phyloP scores from a whole-genome alignment of 352 stramenopile species.

The Globisporangium iwayamae region DNA sequence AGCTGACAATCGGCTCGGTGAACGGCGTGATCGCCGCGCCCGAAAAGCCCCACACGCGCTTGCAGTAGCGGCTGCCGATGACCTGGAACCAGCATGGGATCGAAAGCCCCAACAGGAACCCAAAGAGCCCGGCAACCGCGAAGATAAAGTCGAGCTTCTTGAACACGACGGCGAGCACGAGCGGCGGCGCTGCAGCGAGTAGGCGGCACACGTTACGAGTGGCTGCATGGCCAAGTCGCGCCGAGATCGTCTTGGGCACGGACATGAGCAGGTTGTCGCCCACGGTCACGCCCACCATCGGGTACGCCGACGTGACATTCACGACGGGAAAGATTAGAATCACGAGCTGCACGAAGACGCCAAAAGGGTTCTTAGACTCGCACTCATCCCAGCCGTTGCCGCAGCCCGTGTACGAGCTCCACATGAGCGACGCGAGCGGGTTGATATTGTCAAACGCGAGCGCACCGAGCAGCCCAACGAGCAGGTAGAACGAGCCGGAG shows the following conservation, averaged over 20 bases:
- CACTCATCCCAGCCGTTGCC: conserved; percentile 74
- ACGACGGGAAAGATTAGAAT: conserved; percentile 82
- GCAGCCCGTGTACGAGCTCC: conserved; percentile 74
- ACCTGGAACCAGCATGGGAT: conserved; percentile 87
- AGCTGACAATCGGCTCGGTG: conserved; percentile 60
- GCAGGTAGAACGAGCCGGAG: conserved; percentile 65
- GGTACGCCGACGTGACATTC: conserved; percentile 82
- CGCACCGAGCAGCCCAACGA: conserved; percentile 68
- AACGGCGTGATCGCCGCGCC: conserved; percentile 71
- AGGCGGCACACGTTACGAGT: conserved; percentile 62
- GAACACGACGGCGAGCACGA: conserved; percentile 75
- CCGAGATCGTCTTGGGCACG: conserved; percentile 58
- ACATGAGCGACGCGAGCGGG: conserved; percentile 75
- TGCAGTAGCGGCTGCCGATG: conserved; percentile 73
- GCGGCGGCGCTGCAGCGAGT: conserved; percentile 56
- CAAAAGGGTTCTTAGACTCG: conserved; percentile 38
- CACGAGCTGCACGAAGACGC: conserved; percentile 65
- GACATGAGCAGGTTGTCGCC: conserved; percentile 87
- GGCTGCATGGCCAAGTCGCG: conserved; percentile 35
- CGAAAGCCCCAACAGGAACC: conserved; percentile 70
- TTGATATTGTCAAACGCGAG: conserved; percentile 80
- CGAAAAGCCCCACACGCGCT: conserved; percentile 65
- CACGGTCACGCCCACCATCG: conserved; percentile 80
- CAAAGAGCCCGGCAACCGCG: conserved; percentile 68
- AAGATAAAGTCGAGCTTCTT: conserved; percentile 89